Evolutionary conservation across 2,329 filamentous ascomycete genomes (phyloP), one percentile per base, ranked within the genome.

Genomic region (Monosporascus cannonballus): DNA sequence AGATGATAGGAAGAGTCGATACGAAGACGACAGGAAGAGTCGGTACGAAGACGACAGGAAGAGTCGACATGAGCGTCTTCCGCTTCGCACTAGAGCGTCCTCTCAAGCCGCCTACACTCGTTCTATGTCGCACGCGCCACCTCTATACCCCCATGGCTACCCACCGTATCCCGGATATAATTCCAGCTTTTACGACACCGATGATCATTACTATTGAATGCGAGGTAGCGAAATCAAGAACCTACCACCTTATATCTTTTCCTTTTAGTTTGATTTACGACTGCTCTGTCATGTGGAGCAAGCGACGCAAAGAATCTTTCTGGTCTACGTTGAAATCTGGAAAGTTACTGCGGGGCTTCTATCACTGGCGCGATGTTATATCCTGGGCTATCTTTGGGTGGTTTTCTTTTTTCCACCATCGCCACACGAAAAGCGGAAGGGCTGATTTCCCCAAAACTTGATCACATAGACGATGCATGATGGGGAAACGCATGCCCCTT

Each of bases 81-180:
- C 73, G 25, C 67, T 72, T 55, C 77, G 75, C 47, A 66, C 66
- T 52, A 77, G 75, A 51, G 72, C 76, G 20, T 71, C 70, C 34
- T 83, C 79, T 54, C 78, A 79, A 54, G 73, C 78, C 2, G 73
- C 77, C 17, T 76, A 67, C 58, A 61, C 66, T 2, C 70, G 70
- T 22, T 38, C 54, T 24, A 17, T 36, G 20, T 48, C 41, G 46
- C 18, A 44, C 24, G 42, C 41, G 37, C 27, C 41, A 36, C 24
- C 47, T 11, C 38, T 36, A 48, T 52, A 47, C 51, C 57, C 17
- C n/a, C 22, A 25, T 46, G 22, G 22, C n/a, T 53, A 53, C 47
- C 25, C 47, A 38, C n/a, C 41, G 11, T 50, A 53, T 34, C 48
- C 39, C 7, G 48, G n/a, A 6, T 34, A 49, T 27, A 7, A 14